phyloP scores from a whole-genome alignment of 2,329 filamentous ascomycete species.

The Dactylonectria macrodidyma region DNA sequence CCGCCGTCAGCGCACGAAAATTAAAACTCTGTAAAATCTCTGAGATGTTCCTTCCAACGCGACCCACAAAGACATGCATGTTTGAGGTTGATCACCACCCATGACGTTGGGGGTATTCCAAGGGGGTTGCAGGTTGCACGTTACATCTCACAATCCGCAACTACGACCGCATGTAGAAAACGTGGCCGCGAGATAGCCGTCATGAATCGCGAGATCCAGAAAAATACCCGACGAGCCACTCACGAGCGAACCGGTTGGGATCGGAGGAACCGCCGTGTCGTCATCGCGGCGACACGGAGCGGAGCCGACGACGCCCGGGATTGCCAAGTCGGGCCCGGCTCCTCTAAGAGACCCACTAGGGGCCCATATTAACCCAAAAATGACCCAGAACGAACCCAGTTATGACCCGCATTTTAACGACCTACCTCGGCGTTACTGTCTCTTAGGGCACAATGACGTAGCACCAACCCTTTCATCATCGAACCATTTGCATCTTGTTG shows the following conservation, averaged over 20 bases:
- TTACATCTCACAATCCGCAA: constrained; percentile 12
- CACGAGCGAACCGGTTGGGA: background rate
- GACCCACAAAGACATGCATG: constrained; percentile 36
- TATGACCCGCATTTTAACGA: constrained; percentile 16
- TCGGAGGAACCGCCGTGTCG: constrained; percentile 28
- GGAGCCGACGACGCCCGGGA: constrained; percentile 21
- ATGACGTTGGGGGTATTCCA: background rate
- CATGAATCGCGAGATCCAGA: constrained; percentile 3
- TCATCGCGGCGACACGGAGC: constrained; percentile 39
- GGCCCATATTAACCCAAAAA: constrained; percentile 12
- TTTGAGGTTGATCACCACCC: constrained; percentile 39
- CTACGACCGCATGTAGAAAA: background rate
- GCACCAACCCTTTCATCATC: background rate
- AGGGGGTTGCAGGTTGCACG: background rate
- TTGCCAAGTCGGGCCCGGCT: constrained; percentile 41
- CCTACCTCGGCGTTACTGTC: constrained; percentile 42
- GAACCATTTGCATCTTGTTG: background rate
- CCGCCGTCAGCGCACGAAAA: background rate
- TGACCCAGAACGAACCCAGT: background rate
- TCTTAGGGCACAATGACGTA: constrained; percentile 34
- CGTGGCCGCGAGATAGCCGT: background rate
- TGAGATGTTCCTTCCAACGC: constrained; percentile 24
- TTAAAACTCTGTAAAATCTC: constrained; percentile 12
- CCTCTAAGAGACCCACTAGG: background rate
- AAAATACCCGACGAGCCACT: background rate